Conservation (phyloP, 2,329 filamentous ascomycete genomes). For the Xylogone sp. region DNA sequence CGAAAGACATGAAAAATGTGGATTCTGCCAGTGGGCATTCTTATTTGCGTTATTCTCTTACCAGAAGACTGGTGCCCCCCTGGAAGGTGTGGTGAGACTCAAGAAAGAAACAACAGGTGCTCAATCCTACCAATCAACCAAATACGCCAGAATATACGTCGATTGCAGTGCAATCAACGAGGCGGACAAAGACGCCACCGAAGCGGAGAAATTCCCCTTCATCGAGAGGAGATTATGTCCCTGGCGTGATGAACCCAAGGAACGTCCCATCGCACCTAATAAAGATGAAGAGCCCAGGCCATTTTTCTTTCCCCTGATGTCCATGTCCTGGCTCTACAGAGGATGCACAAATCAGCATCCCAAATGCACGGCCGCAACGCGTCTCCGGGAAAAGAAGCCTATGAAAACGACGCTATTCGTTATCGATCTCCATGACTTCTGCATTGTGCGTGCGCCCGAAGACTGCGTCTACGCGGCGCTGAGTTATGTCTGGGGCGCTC, state of each 20-base stretch:
- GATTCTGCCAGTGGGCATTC: background rate
- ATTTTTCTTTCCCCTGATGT: background rate
- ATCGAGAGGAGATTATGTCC: background rate
- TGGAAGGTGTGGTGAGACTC: background rate
- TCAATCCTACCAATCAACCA: background rate
- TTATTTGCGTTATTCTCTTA: background rate
- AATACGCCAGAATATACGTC: background rate
- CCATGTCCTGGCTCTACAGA: background rate
- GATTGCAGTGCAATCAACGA: background rate
- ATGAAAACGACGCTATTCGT: background rate
- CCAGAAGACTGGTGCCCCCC: background rate
- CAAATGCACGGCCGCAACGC: background rate
- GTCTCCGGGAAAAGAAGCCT: background rate
- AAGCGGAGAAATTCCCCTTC: background rate
- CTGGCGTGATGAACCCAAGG: background rate
- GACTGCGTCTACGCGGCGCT: constrained; percentile 7
- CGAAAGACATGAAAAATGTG: background rate
- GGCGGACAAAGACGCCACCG: background rate
- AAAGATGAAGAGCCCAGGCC: background rate
- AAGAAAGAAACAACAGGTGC: background rate
- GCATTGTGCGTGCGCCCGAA: constrained; percentile 3
- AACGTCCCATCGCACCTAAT: background rate
- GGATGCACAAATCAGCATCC: background rate
- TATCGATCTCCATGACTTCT: constrained; percentile 6
- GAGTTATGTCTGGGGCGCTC: constrained; percentile 9